Evolutionary conservation across 805 yeast species (phyloP), one percentile per base, ranked within the genome.

Genomic region (Tetrapisispora arboricola): DNA sequence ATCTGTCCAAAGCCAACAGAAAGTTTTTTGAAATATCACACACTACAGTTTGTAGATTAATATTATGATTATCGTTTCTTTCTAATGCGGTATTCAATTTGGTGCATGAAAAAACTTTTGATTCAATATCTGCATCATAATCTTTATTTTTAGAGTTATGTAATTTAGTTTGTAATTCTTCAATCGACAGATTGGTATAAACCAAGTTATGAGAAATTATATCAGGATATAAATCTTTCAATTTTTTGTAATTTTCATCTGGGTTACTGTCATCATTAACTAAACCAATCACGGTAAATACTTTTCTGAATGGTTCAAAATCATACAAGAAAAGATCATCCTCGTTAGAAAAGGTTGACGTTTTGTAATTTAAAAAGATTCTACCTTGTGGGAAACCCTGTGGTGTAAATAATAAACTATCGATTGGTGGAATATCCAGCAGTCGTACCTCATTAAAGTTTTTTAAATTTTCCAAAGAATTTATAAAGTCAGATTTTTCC

Each of bases 221-320:
- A 12, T 58, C 57, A 4, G 59, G 51, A 38, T 47, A 60, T 34
- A 49, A 48, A 11, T 51, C 53, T 32, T 54, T 49, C 38, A 87
- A 64, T n/a, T 59, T 55, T 1, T 47, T 51, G 32, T 72, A 46
- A 32, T 63, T 58, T 1, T 48, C 48, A 2, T 50, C 50, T 12
- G 54, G 48, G 30, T 50, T 47, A 43, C 49, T 41, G 5, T 43
- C 45, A 43, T 57, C 60, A 39, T 59, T 58, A 5, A 52, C 57
- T 20, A 76, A 48, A 4, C 78, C 81, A 34, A 76, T 56, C 5
- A 80, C 77, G 7, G 80, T 68, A 49, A 85, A 75, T 0, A 83
- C 76, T 54, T 86, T 85, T 39, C 96, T 64, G 60, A 74, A 86
- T 1, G 96, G 95, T 61, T 92, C 96, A 47, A 90, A 77, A 59